These are phyloP conservation scores for Paraconiothyrium sp. DNA, from an alignment of 2,329 filamentous ascomycete species.

Conservation along the genomic window DNA sequence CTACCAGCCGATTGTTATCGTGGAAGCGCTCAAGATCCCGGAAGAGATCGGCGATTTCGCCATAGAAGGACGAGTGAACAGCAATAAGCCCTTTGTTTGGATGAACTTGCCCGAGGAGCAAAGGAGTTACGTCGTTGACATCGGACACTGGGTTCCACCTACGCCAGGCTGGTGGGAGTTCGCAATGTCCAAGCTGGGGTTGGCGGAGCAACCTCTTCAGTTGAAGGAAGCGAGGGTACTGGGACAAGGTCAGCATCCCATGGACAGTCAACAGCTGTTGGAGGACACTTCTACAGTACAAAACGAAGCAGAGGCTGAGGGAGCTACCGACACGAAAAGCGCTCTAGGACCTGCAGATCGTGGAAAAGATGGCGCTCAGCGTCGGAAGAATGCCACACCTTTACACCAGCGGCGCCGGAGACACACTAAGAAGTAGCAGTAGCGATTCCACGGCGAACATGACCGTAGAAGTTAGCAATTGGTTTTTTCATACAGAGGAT, in stretches of 20 bases:
- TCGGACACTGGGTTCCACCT: constrained; percentile 15
- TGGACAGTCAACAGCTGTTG: not conserved
- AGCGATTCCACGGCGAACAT: not conserved
- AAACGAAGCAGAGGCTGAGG: not conserved
- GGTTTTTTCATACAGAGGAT: not conserved
- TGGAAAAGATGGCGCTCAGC: not conserved
- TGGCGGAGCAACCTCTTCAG: constrained; percentile 7
- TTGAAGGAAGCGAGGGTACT: constrained; percentile 11
- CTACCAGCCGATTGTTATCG: constrained; percentile 52
- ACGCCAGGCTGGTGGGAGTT: constrained; percentile 14
- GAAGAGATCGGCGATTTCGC: constrained; percentile 18
- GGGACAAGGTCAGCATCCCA: constrained; percentile 6
- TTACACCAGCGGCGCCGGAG: not conserved
- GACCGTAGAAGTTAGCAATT: not conserved
- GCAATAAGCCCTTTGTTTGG: constrained; percentile 18
- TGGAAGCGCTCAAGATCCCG: constrained; percentile 41
- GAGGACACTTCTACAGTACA: not conserved
- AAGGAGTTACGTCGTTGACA: constrained; percentile 14
- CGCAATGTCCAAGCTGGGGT: constrained; percentile 12
- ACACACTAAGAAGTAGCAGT: not conserved
- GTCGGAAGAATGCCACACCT: not conserved
- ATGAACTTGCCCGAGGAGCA: constrained; percentile 17
- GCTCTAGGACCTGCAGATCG: not conserved
- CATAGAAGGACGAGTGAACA: constrained; percentile 17
- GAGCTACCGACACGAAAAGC: not conserved